Evolutionary conservation across 2,329 filamentous ascomycete species (phyloP).

Genomic region (Ascochyta viciae-villosae): DNA sequence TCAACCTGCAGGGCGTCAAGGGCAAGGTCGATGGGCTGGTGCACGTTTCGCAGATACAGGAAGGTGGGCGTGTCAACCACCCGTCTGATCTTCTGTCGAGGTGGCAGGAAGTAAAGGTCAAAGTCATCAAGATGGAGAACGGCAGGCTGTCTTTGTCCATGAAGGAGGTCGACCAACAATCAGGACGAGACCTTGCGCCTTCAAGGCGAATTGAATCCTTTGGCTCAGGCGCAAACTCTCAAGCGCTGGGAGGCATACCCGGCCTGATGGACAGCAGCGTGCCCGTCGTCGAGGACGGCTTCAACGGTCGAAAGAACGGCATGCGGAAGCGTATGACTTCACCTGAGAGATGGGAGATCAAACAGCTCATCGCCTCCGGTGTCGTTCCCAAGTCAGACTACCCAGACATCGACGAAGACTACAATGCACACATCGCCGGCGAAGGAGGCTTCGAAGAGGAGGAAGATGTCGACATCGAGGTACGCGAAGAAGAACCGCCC

Average conservation of each 20-base stretch:
- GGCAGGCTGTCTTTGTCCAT: constrained; percentile 87
- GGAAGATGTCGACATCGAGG: constrained; percentile 96
- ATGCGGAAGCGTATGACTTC: constrained; percentile 94
- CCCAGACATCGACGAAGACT: constrained; percentile 92
- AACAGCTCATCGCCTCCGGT: constrained; percentile 93
- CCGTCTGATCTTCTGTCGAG: constrained; percentile 84
- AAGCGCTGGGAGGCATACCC: constrained; percentile 71
- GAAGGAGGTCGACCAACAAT: constrained; percentile 94
- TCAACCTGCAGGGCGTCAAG: constrained; percentile 84
- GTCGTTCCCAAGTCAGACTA: constrained; percentile 93
- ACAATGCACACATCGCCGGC: constrained; percentile 83
- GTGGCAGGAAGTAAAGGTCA: constrained; percentile 88
- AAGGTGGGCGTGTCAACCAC: constrained; percentile 86
- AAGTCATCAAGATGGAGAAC: constrained; percentile 86
- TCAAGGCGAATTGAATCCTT: constrained; percentile 76
- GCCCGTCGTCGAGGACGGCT: constrained; percentile 69
- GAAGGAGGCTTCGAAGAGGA: constrained; percentile 91
- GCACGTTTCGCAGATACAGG: constrained; percentile 87
- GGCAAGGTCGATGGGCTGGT: constrained; percentile 93
- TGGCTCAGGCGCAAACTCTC: constrained; percentile 78
- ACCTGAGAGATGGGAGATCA: constrained; percentile 96
- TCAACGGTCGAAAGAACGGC: constrained; percentile 52
- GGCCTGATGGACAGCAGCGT: constrained; percentile 60
- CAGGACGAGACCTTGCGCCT: constrained; percentile 82
- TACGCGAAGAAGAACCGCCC: constrained; percentile 93